Evolutionary conservation across 768 basidiomycete genomes (phyloP).

Genomic region (Tricholoma bakamatsutake): DNA sequence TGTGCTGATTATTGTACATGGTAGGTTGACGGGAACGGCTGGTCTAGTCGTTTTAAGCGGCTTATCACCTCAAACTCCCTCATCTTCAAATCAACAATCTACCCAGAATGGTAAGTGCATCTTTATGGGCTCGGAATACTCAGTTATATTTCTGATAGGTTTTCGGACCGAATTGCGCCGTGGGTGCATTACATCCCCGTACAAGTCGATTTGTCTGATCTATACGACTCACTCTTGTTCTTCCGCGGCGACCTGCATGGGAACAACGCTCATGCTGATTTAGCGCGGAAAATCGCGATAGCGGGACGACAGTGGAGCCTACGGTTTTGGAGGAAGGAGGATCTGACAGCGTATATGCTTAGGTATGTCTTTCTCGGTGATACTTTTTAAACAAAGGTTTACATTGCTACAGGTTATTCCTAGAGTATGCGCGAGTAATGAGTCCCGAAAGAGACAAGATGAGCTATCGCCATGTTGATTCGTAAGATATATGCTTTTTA

Average conservation of each 20-base stretch:
- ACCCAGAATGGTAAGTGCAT: slow-evolving; percentile 53
- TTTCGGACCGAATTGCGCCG: slow-evolving; percentile 44
- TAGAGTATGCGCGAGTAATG: slow-evolving; percentile 52
- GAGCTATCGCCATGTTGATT: slow-evolving; percentile 20
- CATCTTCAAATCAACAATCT: slow-evolving; percentile 58
- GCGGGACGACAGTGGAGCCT: slow-evolving; percentile 54
- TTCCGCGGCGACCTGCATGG: slow-evolving; percentile 57
- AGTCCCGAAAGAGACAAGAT: slow-evolving; percentile 39
- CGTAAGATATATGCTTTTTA: not conserved
- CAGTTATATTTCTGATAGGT: slow-evolving; percentile 28
- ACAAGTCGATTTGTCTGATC: slow-evolving; percentile 54
- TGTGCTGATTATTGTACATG: not conserved
- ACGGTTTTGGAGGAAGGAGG: slow-evolving; percentile 54
- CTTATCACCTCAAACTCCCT: slow-evolving; percentile 53
- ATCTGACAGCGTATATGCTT: slow-evolving; percentile 53
- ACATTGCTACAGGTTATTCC: slow-evolving; percentile 32
- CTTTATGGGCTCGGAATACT: not conserved
- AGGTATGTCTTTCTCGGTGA: slow-evolving; percentile 28
- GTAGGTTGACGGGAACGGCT: slow-evolving; percentile 54
- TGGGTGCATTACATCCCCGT: slow-evolving; percentile 76
- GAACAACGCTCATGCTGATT: slow-evolving; percentile 48
- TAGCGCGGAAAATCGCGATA: slow-evolving; percentile 50
- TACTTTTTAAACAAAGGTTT: not conserved
- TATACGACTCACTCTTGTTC: slow-evolving; percentile 68
- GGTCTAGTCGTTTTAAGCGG: slow-evolving; percentile 60